Base-by-base conservation (phyloP, 1,139 yeast genomes). In the Pichia sp. region DNA sequence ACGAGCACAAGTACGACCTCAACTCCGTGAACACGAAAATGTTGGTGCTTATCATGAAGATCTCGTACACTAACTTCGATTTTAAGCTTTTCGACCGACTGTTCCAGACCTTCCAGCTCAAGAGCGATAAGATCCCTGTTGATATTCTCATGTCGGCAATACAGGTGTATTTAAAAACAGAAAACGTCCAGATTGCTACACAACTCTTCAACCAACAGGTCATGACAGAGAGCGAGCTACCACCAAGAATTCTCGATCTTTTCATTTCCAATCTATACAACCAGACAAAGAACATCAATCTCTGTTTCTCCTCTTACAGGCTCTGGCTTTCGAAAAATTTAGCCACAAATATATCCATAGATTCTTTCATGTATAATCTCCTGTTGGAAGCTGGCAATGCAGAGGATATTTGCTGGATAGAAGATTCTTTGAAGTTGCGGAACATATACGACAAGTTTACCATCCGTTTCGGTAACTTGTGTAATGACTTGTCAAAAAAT, bases 131-230 rank as follows among this genome's bases (percentile, higher is more conserved):
- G 1, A 53, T 61, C 9, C 48, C 55, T 3, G 55, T 56, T 6
- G 53, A 50, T 16, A 41, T 58, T 21, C 47, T 64, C 16, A 49
- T 46, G 22, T 40, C 49, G 18, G 64, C 67, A 6, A 52, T 64
- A 39, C 57, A 57, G 39, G 59, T 61, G 12, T 62, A 62, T 53
- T 42, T 63, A 4, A 55, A 60, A 41, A 55, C 62, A 6, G 65
- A 59, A 31, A 60, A 62, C 45, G 53, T 63, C 10, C 54, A 54
- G 25, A 52, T 58, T 50, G 66, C 68, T 4, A 55, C 54, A 3
- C 65, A 62, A 52, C 39, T 64, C 6, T 65, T 64, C 47, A 61
- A 60, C 40, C 65, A 60, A 42, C 56, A 60, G n/a, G 65, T 62
- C 0, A 52, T 60, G 58, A 47, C 65, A 2, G 57, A 56, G 3